Evolutionary conservation across 768 basidiomycete genomes (phyloP).

Genomic region (Suillus luteus): DNA sequence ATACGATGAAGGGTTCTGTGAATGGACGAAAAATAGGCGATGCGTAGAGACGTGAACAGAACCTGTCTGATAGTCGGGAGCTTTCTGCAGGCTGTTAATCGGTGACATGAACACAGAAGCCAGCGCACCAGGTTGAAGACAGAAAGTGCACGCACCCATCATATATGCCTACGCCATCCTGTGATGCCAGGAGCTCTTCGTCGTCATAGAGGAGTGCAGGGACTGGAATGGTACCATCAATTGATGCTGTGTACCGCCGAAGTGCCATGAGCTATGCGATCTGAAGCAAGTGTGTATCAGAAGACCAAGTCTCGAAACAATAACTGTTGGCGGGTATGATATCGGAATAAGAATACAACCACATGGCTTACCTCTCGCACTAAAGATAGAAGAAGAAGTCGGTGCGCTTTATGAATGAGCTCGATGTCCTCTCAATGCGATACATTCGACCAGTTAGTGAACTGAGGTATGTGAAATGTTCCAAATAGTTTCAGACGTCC

Average conservation of each 20-base stretch:
- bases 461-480: not conserved
- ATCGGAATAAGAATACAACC: not conserved
- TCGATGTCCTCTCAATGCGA: slow-evolving; percentile 2
- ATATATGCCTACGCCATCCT: slow-evolving; percentile 87
- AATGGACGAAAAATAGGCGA: slow-evolving; percentile 81
- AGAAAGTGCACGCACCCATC: slow-evolving; percentile 65
- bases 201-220: slow-evolving; percentile 77
- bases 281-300: slow-evolving; percentile 2
- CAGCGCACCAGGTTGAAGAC: slow-evolving; percentile 7
- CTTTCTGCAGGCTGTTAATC: slow-evolving; percentile 72
- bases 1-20: slow-evolving; percentile 43
- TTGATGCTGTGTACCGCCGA: slow-evolving; percentile 51
- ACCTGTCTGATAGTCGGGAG: slow-evolving; percentile 76
- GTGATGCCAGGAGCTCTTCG: slow-evolving; percentile 72
- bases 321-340: not conserved
- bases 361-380: not conserved
- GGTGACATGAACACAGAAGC: slow-evolving; percentile 20
- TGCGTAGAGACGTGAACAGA: slow-evolving; percentile 76
- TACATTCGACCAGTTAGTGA: slow-evolving; percentile 3
- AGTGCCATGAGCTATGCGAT: slow-evolving; percentile 45
- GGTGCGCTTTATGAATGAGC: slow-evolving; percentile 2
- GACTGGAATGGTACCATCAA: slow-evolving; percentile 81
- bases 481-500: not conserved
- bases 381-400: slow-evolving; percentile 3
- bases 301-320: not conserved